Evolutionary conservation across 2,329 filamentous ascomycete genomes (phyloP), one percentile per base, ranked within the genome.

Genomic region (Cladosporium sp.): DNA sequence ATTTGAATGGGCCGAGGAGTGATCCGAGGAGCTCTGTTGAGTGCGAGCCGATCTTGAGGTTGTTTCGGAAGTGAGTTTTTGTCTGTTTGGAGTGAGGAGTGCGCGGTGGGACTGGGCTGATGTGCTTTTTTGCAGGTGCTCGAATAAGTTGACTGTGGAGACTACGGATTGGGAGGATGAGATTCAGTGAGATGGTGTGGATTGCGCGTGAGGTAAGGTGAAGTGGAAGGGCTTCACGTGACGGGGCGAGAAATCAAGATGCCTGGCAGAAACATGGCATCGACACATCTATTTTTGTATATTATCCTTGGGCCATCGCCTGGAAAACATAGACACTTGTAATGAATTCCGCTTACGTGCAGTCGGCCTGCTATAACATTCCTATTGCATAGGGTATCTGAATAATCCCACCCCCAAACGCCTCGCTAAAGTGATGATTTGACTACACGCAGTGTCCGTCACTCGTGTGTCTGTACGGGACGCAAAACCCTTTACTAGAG

Each of bases 111-210:
- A 11, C 7, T 6, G 25, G 16, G 30, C 56, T 56, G 43, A 51
- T 30, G 3, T 23, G 23, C 11, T 46, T 5, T 46, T 5, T 13
- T 13, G 16, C 69, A 84, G 80, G 69, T 84, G 86, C 74, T 81
- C 80, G 28, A 79, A 81, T 70, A 85, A 85, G 23, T 73, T 88
- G 70, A 85, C 82, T 56, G 84, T 88, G 16, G 87, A 89, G 75
- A 89, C 86, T 36, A 89, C 87, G 39, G 79, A 81, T 58, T 87
- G 85, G 85, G 86, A 88, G 72, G 80, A 74, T 26, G 70, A 76
- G 32, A 51, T 56, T n/a, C 34, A 23, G n/a, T 43, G 60, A 63
- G 34, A 18, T 43, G 59, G 46, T 16, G 59, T 58, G 28, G 21
- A 21, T 3, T 53, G 56, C 30, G 18, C 4, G 39, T 5, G 46